These are phyloP conservation scores for Termitomyces bulborhizus DNA, from an alignment of 768 basidiomycete species.

Conservation along the genomic window DNA sequence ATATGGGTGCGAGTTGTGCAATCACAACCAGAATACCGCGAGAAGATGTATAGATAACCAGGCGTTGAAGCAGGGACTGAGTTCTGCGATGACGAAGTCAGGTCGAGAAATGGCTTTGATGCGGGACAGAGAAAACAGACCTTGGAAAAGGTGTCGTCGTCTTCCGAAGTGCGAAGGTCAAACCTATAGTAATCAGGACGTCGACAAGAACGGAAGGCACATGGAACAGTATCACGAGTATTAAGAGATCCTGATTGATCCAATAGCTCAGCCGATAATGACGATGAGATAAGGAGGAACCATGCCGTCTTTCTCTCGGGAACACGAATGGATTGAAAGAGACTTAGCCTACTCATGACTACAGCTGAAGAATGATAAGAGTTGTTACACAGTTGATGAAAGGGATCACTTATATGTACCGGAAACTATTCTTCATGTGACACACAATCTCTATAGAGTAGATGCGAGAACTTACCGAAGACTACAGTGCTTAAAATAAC, in stretches of 20 bases:
- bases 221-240: slow-evolving; percentile 1
- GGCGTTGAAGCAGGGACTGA: slow-evolving; percentile 5
- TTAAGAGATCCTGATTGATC: too few species aligned
- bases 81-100: not conserved
- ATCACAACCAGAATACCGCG: slow-evolving; percentile 7
- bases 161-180: not conserved
- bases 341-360: too few species aligned
- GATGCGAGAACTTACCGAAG: not conserved
- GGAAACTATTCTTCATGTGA: not conserved
- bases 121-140: too few species aligned
- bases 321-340: too few species aligned
- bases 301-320: not conserved
- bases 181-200: slow-evolving; percentile 4
- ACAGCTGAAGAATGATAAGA: not conserved
- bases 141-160: not conserved
- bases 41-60: slow-evolving; percentile 5
- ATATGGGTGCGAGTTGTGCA: slow-evolving; percentile 8
- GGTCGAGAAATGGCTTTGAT: not conserved
- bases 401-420: not conserved
- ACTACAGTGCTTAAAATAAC: not conserved
- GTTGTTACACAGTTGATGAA: too few species aligned
- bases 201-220: slow-evolving; percentile 1
- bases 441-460: not conserved
- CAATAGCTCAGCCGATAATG: too few species aligned
- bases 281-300: too few species aligned